These are phyloP conservation scores for Xylaria multiplex DNA, from an alignment of 2,329 filamentous ascomycete species.

Conservation along the genomic window DNA sequence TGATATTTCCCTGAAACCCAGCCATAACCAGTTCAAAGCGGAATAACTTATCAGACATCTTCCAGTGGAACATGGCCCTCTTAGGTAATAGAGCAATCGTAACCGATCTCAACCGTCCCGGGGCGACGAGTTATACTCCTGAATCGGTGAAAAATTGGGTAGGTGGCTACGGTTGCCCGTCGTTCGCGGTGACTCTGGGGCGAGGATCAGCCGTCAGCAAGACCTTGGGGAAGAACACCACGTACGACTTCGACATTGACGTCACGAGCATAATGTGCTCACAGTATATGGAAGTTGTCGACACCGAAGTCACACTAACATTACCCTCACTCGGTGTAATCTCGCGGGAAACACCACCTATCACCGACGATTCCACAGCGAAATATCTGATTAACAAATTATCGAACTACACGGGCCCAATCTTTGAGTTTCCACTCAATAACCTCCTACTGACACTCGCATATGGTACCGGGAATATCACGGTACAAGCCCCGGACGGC, in stretches of 20 bases:
- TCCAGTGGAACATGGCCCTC: neutral
- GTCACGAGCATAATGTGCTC: conserved; percentile 31
- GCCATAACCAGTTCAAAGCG: neutral
- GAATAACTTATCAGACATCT: neutral
- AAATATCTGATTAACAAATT: conserved; percentile 19
- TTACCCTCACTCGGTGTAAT: conserved; percentile 31
- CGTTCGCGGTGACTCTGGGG: conserved; percentile 28
- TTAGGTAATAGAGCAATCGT: conserved; percentile 14
- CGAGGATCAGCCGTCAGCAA: conserved; percentile 24
- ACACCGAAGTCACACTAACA: conserved; percentile 22
- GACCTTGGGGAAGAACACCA: neutral
- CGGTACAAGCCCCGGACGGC: conserved; percentile 4
- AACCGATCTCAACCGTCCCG: conserved; percentile 22
- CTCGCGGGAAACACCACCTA: conserved; percentile 14
- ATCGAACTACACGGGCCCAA: conserved; percentile 12
- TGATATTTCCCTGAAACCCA: neutral
- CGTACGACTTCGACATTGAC: conserved; percentile 31
- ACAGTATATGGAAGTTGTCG: conserved; percentile 23
- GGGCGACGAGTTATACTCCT: conserved; percentile 3
- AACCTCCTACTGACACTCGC: conserved; percentile 28
- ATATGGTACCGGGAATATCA: conserved; percentile 24
- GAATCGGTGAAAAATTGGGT: conserved; percentile 25
- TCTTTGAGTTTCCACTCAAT: conserved; percentile 32
- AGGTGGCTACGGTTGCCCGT: conserved; percentile 32
- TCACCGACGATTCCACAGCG: conserved; percentile 26